Evolutionary conservation across 2,329 filamentous ascomycete species (phyloP).

Genomic region (Cordyceps fumosorosea): DNA sequence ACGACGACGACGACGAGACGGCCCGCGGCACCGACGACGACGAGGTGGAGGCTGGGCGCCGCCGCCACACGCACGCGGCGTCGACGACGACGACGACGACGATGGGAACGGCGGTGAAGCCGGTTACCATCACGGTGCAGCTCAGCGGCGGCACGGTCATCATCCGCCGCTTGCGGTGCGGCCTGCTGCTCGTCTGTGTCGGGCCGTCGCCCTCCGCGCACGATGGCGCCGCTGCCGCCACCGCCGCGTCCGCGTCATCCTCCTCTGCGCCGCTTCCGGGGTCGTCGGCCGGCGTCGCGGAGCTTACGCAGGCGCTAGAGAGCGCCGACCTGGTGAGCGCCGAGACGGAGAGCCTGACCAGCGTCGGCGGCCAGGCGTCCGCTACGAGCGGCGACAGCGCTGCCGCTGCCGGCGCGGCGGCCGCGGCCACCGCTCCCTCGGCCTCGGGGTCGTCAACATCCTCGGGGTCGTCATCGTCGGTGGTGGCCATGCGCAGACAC

Average conservation of each 20-base stretch:
- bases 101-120: constrained; percentile 23
- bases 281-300: constrained; percentile 14
- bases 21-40: constrained; percentile 12
- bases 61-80: neutral
- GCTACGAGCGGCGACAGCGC: constrained; percentile 26
- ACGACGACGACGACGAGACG: constrained; percentile 18
- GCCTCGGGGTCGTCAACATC: neutral
- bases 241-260: constrained; percentile 13
- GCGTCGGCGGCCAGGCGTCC: constrained; percentile 39
- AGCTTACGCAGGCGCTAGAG: constrained; percentile 17
- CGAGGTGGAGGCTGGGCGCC: neutral
- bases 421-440: constrained; percentile 18
- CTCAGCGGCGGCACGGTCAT: constrained; percentile 53
- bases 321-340: constrained; percentile 25
- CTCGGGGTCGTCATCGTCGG: constrained; percentile 32
- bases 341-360: constrained; percentile 38
- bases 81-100: constrained; percentile 8
- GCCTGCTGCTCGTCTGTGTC: constrained; percentile 56
- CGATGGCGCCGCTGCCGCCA: neutral
- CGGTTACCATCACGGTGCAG: constrained; percentile 49
- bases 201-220: constrained; percentile 29
- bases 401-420: constrained; percentile 22
- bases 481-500: constrained; percentile 47
- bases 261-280: neutral
- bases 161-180: constrained; percentile 50